phyloP scores from a whole-genome alignment of 495 filamentous ascomycete species.

The Annulohypoxylon stygium region DNA sequence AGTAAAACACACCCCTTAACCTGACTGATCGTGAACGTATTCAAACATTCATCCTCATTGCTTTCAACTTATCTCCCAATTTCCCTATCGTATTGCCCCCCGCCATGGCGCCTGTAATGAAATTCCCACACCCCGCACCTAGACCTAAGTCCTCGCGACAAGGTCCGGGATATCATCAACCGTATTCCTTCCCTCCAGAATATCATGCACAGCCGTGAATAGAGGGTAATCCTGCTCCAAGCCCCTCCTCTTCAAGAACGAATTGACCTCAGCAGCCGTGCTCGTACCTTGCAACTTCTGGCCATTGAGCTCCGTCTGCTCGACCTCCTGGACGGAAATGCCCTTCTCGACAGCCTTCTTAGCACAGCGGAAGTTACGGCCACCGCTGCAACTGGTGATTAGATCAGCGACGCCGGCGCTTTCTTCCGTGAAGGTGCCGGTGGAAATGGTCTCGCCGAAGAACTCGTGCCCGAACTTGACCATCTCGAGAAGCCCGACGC shows the following conservation, averaged over 20 bases:
- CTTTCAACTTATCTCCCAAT: not conserved
- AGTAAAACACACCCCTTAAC: not conserved
- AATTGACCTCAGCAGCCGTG: slow-evolving; percentile 91
- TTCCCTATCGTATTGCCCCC: slow-evolving; percentile 1
- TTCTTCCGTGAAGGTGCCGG: slow-evolving; percentile 93
- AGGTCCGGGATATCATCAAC: slow-evolving; percentile 74
- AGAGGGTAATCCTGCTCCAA: slow-evolving; percentile 88
- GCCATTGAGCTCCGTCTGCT: slow-evolving; percentile 90
- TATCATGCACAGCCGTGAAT: slow-evolving; percentile 84
- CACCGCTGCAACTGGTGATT: slow-evolving; percentile 91
- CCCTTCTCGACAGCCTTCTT: slow-evolving; percentile 86
- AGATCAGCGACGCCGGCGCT: slow-evolving; percentile 96
- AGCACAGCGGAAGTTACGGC: slow-evolving; percentile 93
- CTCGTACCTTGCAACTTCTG: slow-evolving; percentile 96
- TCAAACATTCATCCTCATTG: slow-evolving; percentile 20
- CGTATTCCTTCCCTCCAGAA: slow-evolving; percentile 68
- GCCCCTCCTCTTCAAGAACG: slow-evolving; percentile 81
- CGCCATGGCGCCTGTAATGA: not conserved
- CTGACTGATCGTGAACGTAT: slow-evolving; percentile 13
- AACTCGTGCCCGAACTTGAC: slow-evolving; percentile 94
- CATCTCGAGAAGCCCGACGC: slow-evolving; percentile 93
- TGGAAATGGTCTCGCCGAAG: slow-evolving; percentile 82
- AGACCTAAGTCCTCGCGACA: slow-evolving; percentile 58
- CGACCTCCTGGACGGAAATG: slow-evolving; percentile 85
- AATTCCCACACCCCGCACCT: too few relatives aligned